Base-by-base conservation (phyloP, 2,329 filamentous ascomycete genomes). In the Sporothrix protearum region DNA sequence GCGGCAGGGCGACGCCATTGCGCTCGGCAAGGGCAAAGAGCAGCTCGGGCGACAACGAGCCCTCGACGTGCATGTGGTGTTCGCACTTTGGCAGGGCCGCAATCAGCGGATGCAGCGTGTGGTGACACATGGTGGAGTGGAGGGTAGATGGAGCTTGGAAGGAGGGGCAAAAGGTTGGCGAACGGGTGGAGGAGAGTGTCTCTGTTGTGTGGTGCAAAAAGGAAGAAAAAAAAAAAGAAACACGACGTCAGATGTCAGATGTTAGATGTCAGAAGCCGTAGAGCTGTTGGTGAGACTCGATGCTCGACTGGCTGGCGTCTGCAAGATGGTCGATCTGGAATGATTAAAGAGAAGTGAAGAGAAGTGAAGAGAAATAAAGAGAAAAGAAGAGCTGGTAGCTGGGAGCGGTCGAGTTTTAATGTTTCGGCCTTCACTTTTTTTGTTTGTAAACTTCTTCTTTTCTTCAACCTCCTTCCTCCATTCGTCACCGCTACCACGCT, bases 31-130 rank as follows among this genome's bases (percentile, higher is more conserved):
- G 87, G 39, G 83, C 77, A 82, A 94, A 94, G 73, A 94, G 87
- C 51, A 93, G 83, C 71, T 85, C 81, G 0, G 92, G 91, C 53
- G 89, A 88, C 49, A 95, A 85, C 14, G 90, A 90, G 71, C 92
- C 92, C 80, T 94, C 92, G 45, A 95, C 85, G 78, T 95, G 92
- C 70, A 94, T 86, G 80, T 94, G 92, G 78, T 94, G 92, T 79
- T 95, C 92, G 81, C 90, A 92, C 83, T 94, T 94, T 74, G 92
- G 92, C 39, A 94, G 85, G 42, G 85, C 85, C 68, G 82, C 80
- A 49, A 94, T 84, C 78, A 92, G 88, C 55, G 83, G 79, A 80
- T 89, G 88, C 68, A 88, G 80, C 16, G 81, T 76, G 47, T 82
- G 81, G 76, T 86, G 82, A 79, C 87, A 90, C 87, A 89, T 90